phyloP scores from a whole-genome alignment of 2,329 filamentous ascomycete genomes.

The Ceratocystis destructans region DNA sequence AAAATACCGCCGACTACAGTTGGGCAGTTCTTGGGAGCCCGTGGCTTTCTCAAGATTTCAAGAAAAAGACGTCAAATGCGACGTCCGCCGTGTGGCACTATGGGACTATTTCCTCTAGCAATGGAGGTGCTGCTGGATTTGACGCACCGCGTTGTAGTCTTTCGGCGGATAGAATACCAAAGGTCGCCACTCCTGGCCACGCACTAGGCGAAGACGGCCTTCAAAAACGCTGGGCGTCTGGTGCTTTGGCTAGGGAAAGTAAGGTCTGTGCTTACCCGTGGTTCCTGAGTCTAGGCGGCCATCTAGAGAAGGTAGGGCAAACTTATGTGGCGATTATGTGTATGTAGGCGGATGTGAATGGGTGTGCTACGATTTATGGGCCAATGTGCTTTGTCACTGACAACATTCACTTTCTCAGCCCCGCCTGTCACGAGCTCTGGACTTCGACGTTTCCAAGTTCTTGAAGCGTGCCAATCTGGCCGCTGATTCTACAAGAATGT shows the following conservation, averaged over 20 bases:
- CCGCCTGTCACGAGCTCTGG: neutral
- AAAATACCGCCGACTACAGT: neutral
- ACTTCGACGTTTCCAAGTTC: neutral
- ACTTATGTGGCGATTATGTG: neutral
- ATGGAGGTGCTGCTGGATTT: neutral
- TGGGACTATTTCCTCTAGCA: neutral
- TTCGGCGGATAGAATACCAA: neutral
- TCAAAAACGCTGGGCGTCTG: neutral
- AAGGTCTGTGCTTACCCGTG: neutral
- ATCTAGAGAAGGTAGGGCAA: neutral
- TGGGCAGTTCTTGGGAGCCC: neutral
- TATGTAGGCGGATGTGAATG: neutral
- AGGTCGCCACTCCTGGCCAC: neutral
- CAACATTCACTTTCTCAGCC: neutral
- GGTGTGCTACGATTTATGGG: neutral
- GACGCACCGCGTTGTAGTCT: neutral
- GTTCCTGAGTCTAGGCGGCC: neutral
- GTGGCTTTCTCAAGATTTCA: neutral
- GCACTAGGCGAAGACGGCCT: neutral
- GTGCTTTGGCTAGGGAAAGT: neutral
- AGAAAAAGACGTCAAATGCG: neutral
- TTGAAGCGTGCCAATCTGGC: neutral
- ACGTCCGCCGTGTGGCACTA: neutral
- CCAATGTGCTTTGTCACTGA: neutral
- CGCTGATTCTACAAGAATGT: neutral